phyloP scores from a whole-genome alignment of 768 basidiomycete genomes.

The Calocybe indica region DNA sequence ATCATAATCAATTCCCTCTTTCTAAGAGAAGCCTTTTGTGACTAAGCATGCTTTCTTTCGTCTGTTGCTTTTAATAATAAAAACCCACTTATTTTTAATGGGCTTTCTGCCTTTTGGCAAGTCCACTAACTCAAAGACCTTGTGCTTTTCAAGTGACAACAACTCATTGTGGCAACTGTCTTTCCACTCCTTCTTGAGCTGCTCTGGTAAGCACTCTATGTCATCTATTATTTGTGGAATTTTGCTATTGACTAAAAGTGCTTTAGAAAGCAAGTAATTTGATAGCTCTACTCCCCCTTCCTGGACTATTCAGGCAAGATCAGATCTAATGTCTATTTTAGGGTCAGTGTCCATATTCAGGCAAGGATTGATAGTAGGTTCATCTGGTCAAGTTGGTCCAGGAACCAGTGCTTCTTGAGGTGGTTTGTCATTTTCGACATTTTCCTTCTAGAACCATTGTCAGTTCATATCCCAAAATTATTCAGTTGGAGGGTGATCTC shows the following conservation, averaged over 20 bases:
- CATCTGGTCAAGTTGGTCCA: too few relatives aligned
- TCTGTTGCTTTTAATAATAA: slow-evolving; percentile 2
- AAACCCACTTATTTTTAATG: slow-evolving; percentile 5
- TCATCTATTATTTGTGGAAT: not conserved
- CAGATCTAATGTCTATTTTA: not conserved
- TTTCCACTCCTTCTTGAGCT: not conserved
- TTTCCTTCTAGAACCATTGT: too few relatives aligned
- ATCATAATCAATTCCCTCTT: slow-evolving; percentile 27
- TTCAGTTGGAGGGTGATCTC: too few relatives aligned
- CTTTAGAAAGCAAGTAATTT: not conserved
- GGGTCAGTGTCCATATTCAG: too few relatives aligned
- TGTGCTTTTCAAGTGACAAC: slow-evolving; percentile 1
- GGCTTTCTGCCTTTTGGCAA: slow-evolving; percentile 2
- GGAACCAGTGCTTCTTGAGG: too few relatives aligned
- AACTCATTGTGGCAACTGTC: not conserved
- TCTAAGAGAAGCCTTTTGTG: slow-evolving; percentile 31
- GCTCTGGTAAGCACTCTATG: not conserved
- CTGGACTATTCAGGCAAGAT: not conserved
- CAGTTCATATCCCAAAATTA: too few relatives aligned
- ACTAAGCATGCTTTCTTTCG: slow-evolving; percentile 24
- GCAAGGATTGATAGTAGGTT: too few relatives aligned
- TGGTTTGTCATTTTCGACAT: too few relatives aligned
- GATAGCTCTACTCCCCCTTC: not conserved
- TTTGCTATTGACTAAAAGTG: not conserved
- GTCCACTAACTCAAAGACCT: slow-evolving; percentile 4